Base-by-base conservation (phyloP, 495 filamentous ascomycete species). In the Lophiotrema nucula region DNA sequence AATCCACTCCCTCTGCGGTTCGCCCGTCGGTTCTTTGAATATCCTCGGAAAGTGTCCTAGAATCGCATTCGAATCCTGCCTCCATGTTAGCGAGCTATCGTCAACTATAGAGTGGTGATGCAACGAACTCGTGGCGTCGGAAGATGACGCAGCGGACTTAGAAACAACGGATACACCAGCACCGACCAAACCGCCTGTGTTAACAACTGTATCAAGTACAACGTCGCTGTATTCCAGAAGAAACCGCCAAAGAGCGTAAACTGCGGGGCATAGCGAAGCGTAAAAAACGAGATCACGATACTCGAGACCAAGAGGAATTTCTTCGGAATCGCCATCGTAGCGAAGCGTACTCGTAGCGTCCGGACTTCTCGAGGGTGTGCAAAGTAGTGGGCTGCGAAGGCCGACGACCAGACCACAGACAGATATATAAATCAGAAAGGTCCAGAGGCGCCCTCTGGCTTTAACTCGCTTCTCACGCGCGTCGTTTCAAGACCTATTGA, bases 1-100 rank as follows among this genome's bases (percentile, higher is more conserved):
- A 48, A 84, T 76, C 90, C 89, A 95, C 35, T 85, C 70, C n/a
- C 78, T 68, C 47, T 80, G 78, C 0, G 84, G 81, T 3, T 70
- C 69, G 5, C 89, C 89, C 0, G 82, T 80, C 0, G 86, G 79
- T 5, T 81, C 72, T 8, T 75, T 71, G 37, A 76, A 62, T 48
- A 93, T 85, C 13, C 67, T 70, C 2, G 56, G 56, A 38, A 76
- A 81, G 25, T 90, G 82, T 41, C 84, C 88, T 47, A 77, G 72
- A 22, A 79, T 67, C 45, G 73, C 75, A 15, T 65, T 63, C 25
- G 65, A 66, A 58, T 75, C 79, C 76, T 70, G n/a, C 11, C 21
- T 12, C 22, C 1, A 12, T 3, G 16, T 55, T 43, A 50, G 44
- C 28, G 19, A 2, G 6, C 4, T 45, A 38, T 33, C 5, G 13